A percentile compares a stretch with the other conserved stretches of the same genome.
Conservation (phyloP, 1,139 yeast species). For the Suhomyces wounanorum region DNA sequence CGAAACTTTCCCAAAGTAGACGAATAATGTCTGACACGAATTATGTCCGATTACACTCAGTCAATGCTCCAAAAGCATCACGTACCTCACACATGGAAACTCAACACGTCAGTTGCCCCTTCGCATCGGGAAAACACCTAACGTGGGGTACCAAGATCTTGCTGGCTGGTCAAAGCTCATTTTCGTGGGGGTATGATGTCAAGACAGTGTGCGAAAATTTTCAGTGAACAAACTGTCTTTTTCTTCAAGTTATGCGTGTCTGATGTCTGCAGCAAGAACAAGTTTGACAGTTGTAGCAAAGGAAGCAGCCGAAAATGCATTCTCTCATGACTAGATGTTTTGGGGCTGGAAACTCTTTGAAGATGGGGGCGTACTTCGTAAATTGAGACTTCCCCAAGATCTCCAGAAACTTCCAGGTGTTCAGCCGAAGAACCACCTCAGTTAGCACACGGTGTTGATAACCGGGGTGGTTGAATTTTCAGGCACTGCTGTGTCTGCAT, state of each 20-base stretch:
- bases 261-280: background rate
- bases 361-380: too few relatives aligned
- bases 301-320: background rate
- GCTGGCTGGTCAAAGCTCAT: background rate
- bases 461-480: background rate
- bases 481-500: background rate
- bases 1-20: background rate
- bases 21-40: background rate
- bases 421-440: background rate
- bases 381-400: background rate
- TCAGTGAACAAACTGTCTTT: background rate
- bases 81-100: background rate
- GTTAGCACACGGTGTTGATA: background rate
- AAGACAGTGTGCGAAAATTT: background rate
- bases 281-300: background rate
- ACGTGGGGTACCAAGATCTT: slow-evolving; percentile 1
- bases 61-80: background rate
- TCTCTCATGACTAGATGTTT: too few relatives aligned
- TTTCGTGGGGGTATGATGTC: background rate
- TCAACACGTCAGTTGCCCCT: background rate
- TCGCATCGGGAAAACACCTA: background rate
- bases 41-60: background rate
- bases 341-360: too few relatives aligned
- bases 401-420: background rate
- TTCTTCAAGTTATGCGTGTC: background rate